These are phyloP conservation scores for Sphagnum magellanicum DNA, from an alignment of 228 moss, liverwort and hornwort genomes.

Conservation along the genomic window DNA sequence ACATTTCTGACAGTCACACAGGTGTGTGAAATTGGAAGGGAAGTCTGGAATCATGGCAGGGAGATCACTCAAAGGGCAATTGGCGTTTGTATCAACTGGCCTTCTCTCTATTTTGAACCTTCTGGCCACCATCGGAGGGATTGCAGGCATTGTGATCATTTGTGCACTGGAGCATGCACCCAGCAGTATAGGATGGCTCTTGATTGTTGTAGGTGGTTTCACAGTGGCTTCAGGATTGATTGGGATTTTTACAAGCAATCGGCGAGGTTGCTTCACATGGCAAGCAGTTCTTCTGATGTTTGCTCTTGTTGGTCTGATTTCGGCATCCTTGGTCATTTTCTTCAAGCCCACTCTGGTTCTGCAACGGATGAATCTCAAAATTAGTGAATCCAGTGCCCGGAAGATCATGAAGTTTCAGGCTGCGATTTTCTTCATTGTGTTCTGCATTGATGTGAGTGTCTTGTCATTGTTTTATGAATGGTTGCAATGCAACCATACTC, in stretches of 20 bases:
- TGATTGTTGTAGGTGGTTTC: slow-evolving; percentile 34
- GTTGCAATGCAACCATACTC: too few relatives aligned
- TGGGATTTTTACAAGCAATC: slow-evolving; percentile 31
- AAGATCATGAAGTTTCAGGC: slow-evolving; percentile 38
- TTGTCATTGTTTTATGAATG: too few relatives aligned
- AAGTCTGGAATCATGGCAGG: slow-evolving; percentile 5
- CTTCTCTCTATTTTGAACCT: slow-evolving; percentile 29
- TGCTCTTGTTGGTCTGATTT: slow-evolving; percentile 36
- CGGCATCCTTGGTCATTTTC: slow-evolving; percentile 39
- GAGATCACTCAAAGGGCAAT: slow-evolving; percentile 31
- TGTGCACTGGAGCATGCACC: slow-evolving; percentile 41
- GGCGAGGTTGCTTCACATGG: slow-evolving; percentile 49
- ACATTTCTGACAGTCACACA: too few relatives aligned
- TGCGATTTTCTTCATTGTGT: slow-evolving; percentile 50
- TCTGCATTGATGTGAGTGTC: slow-evolving; percentile 30
- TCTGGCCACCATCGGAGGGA: slow-evolving; percentile 28
- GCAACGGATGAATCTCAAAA: slow-evolving; percentile 24
- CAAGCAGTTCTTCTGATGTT: slow-evolving; percentile 45
- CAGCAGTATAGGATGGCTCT: slow-evolving; percentile 56
- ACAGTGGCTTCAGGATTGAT: slow-evolving; percentile 32
- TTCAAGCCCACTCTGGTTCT: slow-evolving; percentile 30
- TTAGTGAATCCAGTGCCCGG: slow-evolving; percentile 12
- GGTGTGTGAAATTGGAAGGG: too few relatives aligned
- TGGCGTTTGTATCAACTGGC: slow-evolving; percentile 34
- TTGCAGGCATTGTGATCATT: slow-evolving; percentile 37